Base-by-base conservation (phyloP, 805 yeast species). In the Saccharomycopsis olivae region DNA sequence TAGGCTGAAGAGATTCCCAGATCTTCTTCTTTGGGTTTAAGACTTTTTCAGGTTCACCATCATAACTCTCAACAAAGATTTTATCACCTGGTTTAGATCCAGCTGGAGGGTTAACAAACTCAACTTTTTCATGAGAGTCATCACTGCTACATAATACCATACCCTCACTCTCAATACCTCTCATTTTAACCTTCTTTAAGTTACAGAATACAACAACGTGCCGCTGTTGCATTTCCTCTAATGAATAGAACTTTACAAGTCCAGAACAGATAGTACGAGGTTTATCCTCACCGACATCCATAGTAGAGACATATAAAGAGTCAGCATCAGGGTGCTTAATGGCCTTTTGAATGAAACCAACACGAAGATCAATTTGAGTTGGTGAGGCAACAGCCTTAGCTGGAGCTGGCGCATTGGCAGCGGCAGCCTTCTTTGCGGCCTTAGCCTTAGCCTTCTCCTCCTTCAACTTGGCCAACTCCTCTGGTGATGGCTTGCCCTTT, bases 241-340 rank as follows among this genome's bases (percentile, higher is more conserved):
- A 60, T 30, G 95, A 78, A 57, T 84, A 71, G 64, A 83, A 77
- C 52, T 85, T 85, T 48, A 87, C 96, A 54, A 92, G 71, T 52
- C 99, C 99, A 10, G 96, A 85, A 68, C 98, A 92, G 42, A 92
- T 95, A 23, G 97, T 92, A 69, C 99, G 78, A 56, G 99, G 98
- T 19, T 42, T 36, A 47, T 70, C 88, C 54, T 92, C 99, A 51
- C 98, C 99, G 69, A 84, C 78, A 48, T 94, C 85, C 53, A 92
- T 92, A 38, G 98, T 92, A 21, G 97, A 92, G 42, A 92, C 95
- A 60, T 92, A 92, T 53, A 92, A 69, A 1, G 95, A 72, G 63
- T 92, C 99, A 27, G 99, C 99, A 60, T 92, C 89, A 48, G 98
- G 98, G 66, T 92, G 99, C 61, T 84, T 85, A 56, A 84, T 70